Base-by-base conservation (phyloP, 169 alveolate species). In the Cryptosporidium sp. region DNA sequence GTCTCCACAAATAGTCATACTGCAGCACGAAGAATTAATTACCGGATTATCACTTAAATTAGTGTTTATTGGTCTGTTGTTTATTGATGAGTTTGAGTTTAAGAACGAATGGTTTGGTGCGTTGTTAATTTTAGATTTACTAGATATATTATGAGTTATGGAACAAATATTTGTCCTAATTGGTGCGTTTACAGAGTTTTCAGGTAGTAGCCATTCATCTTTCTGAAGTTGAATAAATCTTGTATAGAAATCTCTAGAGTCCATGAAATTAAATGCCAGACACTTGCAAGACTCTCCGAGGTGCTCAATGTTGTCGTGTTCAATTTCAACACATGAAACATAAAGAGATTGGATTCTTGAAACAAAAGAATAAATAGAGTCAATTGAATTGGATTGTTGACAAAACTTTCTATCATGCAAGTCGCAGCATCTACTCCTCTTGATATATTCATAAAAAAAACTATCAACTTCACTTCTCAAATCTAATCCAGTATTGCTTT, bases 261-360 rank as follows among this genome's bases (percentile, higher is more conserved):
- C 52, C 86, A 73, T 73, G 33, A 18, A 73, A 37, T 55, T 73
- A 41, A 73, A 73, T 39, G 86, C 86, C 16, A 73, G 55, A 9
- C 71, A 73, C 55, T 73, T 73, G 12, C 86, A 73, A 73, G 86
- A 73, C 23, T 80, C 89, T 4, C 89, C 75, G 6, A 80, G 55
- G 9, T 7, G 59, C 45, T 80, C 89, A 41, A 80, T 62, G 41
- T 80, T 70, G 8, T 80, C 75, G 51, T 80, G 68, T 33, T 80
- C 89, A 9, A 65, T 5, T n/a, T 80, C 89, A 62, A 80, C 89
- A 7, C 80, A 80, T 3, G 89, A 59, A 37, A 58, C 62, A 80
- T 80, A 80, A 41, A 80, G 65, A 50, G 89, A 69, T 29, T 80
- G 71, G 43, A 65, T 62, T 62, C 89, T 50, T 61, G 75, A 80